Percentiles rank a stretch among this genome's conserved stretches.
Conservation (phyloP, 805 yeast genomes). For the Komagataella phaffii region DNA sequence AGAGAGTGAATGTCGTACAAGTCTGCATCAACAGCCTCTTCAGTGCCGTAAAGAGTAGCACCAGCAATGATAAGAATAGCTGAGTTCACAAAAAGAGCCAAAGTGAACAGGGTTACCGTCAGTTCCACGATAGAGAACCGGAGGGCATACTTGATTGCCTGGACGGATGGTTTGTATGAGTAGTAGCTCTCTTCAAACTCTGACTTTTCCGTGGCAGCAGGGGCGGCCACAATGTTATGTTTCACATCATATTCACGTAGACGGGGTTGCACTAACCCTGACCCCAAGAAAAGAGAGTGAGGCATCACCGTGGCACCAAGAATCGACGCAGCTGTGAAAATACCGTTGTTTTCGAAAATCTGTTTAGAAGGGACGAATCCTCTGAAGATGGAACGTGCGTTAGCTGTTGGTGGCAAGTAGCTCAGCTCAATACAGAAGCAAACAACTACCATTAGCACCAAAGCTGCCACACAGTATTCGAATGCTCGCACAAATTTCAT, state of each 20-base stretch:
- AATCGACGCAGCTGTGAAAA: slow-evolving; percentile 32
- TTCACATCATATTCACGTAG: slow-evolving; percentile 30
- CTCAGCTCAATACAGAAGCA: slow-evolving; percentile 33
- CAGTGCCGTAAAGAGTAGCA: slow-evolving; percentile 52
- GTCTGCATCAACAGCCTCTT: slow-evolving; percentile 58
- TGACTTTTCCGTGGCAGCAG: neutral
- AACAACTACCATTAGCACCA: slow-evolving; percentile 28
- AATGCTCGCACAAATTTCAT: slow-evolving; percentile 26
- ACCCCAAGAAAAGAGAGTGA: slow-evolving; percentile 33
- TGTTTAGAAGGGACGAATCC: slow-evolving; percentile 29
- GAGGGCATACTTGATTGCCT: slow-evolving; percentile 56
- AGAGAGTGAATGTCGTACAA: slow-evolving; percentile 58
- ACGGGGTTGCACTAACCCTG: slow-evolving; percentile 35
- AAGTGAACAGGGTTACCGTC: slow-evolving; percentile 49
- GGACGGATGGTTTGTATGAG: slow-evolving; percentile 47
- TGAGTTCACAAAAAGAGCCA: slow-evolving; percentile 74
- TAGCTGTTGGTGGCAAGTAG: slow-evolving; percentile 15
- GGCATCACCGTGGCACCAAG: slow-evolving; percentile 41
- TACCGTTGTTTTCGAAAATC: slow-evolving; percentile 27
- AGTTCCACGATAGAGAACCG: slow-evolving; percentile 59
- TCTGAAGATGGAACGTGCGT: slow-evolving; percentile 20
- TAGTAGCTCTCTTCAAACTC: slow-evolving; percentile 24
- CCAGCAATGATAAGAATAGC: slow-evolving; percentile 74
- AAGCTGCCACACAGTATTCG: slow-evolving; percentile 26
- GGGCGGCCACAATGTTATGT: slow-evolving; percentile 15